A percentile compares a stretch with the other conserved stretches of the same genome.
Evolutionary conservation across 1,139 yeast species (phyloP).

Genomic region (Chernovozyma aurita): DNA sequence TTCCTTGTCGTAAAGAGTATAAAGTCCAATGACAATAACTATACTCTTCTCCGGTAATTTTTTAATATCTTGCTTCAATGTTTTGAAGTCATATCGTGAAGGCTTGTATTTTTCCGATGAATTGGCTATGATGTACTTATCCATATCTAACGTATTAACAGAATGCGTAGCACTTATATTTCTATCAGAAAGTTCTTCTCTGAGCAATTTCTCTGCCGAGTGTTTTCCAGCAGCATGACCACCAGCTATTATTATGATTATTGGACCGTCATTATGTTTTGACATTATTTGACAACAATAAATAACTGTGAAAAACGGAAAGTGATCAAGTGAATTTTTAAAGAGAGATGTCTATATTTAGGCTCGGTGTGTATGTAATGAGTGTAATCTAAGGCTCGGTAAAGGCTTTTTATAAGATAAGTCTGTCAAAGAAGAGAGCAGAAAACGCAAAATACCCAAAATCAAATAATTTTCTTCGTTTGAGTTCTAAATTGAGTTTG

Average conservation of each 20-base stretch:
- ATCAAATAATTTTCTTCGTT: too few species aligned
- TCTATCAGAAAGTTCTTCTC: conserved; percentile 18
- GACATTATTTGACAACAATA: not conserved
- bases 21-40: conserved; percentile 60
- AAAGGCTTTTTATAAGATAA: too few species aligned
- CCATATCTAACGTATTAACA: conserved; percentile 7
- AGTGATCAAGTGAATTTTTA: too few species aligned
- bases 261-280: conserved; percentile 11
- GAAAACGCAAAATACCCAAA: too few species aligned
- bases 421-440: too few species aligned
- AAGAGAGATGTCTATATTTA: too few species aligned
- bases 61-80: conserved; percentile 16
- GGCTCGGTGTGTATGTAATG: too few species aligned
- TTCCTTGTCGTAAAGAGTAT: conserved; percentile 65
- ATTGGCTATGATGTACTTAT: conserved; percentile 3
- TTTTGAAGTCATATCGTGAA: conserved; percentile 34
- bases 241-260: conserved; percentile 62
- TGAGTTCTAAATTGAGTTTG: too few species aligned
- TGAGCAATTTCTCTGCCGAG: conserved; percentile 31
- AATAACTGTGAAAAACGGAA: too few species aligned
- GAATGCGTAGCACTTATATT: conserved; percentile 11
- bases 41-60: conserved; percentile 20
- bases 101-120: conserved; percentile 19
- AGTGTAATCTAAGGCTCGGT: too few species aligned
- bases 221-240: conserved; percentile 71